These are phyloP conservation scores for Tolypocladium inflatum DNA, from an alignment of 2,329 filamentous ascomycete genomes.

Conservation along the genomic window DNA sequence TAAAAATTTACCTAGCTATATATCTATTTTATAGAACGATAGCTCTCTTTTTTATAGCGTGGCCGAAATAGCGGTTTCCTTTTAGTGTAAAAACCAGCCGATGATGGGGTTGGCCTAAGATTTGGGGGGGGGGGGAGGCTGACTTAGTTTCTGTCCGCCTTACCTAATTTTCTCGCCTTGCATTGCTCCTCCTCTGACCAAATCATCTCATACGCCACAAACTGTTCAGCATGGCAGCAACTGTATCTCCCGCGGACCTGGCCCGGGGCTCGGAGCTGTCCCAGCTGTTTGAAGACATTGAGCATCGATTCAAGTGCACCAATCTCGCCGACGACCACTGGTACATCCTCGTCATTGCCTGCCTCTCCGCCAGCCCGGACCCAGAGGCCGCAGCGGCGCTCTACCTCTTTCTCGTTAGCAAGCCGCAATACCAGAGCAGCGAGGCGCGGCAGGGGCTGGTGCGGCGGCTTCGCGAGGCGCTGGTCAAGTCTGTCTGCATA, in stretches of 20 bases:
- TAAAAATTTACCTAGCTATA: too few relatives aligned
- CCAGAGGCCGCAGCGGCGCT: slow-evolving; percentile 41
- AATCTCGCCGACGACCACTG: neutral
- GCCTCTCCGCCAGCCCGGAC: slow-evolving; percentile 3
- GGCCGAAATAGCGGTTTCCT: too few relatives aligned
- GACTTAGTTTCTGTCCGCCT: too few relatives aligned
- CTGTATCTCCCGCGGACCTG: neutral
- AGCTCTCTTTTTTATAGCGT: too few relatives aligned
- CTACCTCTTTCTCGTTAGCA: slow-evolving; percentile 37
- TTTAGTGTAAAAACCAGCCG: too few relatives aligned
- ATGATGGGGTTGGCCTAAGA: too few relatives aligned
- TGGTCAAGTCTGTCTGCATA: neutral
- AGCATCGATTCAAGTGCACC: neutral
- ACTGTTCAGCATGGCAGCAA: neutral
- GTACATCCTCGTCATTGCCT: slow-evolving; percentile 7
- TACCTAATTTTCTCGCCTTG: too few relatives aligned
- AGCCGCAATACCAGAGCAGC: neutral
- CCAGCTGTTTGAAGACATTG: neutral
- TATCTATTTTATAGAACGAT: too few relatives aligned
- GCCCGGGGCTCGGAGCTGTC: neutral
- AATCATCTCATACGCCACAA: neutral
- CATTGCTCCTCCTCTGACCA: neutral
- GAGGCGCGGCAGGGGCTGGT: neutral
- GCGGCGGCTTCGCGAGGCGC: neutral
- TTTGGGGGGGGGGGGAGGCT: too few relatives aligned